These are phyloP conservation scores for Aegilops bicornis DNA, from an alignment of 176 grass and related monocot genomes.

Conservation along the genomic window DNA sequence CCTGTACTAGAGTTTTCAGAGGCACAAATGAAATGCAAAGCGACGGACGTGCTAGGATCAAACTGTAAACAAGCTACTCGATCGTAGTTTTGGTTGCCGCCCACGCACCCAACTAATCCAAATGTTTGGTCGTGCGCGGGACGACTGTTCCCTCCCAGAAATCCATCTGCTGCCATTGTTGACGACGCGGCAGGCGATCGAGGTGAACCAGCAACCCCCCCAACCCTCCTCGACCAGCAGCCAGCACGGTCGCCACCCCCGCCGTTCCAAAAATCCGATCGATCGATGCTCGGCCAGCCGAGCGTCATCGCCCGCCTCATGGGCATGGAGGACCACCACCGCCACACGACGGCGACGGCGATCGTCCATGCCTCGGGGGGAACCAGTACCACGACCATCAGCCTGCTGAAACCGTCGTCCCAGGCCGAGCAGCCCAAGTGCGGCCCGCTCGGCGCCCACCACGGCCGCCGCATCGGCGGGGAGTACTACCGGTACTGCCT, in stretches of 20 bases:
- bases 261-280: not conserved
- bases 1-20: too few species aligned
- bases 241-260: not conserved
- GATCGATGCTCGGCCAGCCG: constrained; percentile 39
- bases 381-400: not conserved
- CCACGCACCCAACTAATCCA: not conserved
- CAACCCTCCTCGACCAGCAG: not conserved
- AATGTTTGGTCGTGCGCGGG: not conserved
- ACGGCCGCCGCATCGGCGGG: not conserved
- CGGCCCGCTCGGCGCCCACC: constrained; percentile 31
- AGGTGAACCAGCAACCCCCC: too few species aligned
- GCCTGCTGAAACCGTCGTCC: not conserved
- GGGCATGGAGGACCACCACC: constrained; percentile 50
- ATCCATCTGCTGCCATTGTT: not conserved
- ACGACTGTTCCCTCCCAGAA: not conserved
- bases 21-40: not conserved
- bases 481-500: constrained; percentile 26
- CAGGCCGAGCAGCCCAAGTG: constrained; percentile 34
- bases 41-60: not conserved
- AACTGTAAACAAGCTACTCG: not conserved
- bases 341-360: not conserved
- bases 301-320: constrained; percentile 76
- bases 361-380: not conserved
- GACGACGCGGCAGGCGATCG: not conserved
- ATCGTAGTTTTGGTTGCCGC: not conserved